Percentiles rank a stretch among this genome's conserved stretches.
These are phyloP conservation scores for Leccinum truebloodii DNA, from an alignment of 768 basidiomycete genomes.

Conservation along the genomic window DNA sequence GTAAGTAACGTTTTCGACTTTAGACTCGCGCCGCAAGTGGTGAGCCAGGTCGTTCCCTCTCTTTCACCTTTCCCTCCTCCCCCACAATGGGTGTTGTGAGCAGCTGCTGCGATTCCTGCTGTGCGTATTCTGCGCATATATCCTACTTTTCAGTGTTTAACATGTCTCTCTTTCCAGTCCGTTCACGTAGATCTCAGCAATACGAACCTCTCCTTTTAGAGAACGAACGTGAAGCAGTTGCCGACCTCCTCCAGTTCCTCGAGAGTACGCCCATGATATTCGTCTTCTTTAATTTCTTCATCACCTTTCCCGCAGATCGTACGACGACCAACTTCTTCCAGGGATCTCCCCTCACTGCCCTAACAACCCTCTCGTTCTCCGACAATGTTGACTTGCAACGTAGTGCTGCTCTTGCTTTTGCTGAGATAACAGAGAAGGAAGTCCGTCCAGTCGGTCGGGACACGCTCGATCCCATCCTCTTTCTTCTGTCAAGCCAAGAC, in stretches of 20 bases:
- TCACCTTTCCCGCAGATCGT: constrained; percentile 55
- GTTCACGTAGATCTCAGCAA: constrained; percentile 79
- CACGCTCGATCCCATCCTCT: constrained; percentile 97
- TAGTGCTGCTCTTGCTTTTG: constrained; percentile 96
- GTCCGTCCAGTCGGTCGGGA: constrained; percentile 95
- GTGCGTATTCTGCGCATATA: constrained; percentile 44
- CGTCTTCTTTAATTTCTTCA: neutral
- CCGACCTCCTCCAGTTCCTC: constrained; percentile 94
- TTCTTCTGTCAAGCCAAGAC: constrained; percentile 95
- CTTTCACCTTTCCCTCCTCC: neutral
- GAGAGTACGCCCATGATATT: constrained; percentile 69
- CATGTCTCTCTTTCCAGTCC: constrained; percentile 50
- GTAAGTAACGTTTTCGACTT: constrained; percentile 23
- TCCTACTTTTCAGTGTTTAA: constrained; percentile 10
- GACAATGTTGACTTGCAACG: constrained; percentile 99
- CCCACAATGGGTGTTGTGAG: constrained; percentile 67
- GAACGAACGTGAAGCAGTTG: constrained; percentile 97
- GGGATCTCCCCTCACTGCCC: constrained; percentile 86
- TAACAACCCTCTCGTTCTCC: constrained; percentile 96
- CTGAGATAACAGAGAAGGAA: constrained; percentile 99
- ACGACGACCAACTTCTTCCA: constrained; percentile 98
- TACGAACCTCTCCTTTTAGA: constrained; percentile 87
- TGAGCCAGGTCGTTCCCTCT: constrained; percentile 4
- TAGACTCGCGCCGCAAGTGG: constrained; percentile 10
- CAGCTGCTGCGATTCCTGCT: constrained; percentile 85